Evolutionary conservation across 176 grass and related monocot genomes (phyloP).

Genomic region (Stipa capillata): DNA sequence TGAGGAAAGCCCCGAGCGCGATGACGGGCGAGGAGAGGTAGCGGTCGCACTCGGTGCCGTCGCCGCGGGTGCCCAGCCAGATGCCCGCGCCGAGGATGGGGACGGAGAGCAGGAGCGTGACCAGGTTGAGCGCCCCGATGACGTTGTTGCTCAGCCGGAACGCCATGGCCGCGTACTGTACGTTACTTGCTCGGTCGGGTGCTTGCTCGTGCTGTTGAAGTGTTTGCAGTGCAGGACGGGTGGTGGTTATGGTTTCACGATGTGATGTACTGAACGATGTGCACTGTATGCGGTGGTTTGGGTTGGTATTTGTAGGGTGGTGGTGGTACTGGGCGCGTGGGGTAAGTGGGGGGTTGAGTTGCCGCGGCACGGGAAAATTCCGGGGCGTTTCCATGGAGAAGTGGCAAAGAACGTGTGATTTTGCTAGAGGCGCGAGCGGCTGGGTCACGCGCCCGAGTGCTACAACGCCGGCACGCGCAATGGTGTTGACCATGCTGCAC

Average conservation of each 20-base stretch:
- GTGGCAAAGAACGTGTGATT: background rate
- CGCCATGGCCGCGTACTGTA: conserved; percentile 1
- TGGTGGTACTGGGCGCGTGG: background rate
- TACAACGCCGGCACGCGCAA: background rate
- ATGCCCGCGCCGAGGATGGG: conserved; percentile 28
- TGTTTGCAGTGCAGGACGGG: background rate
- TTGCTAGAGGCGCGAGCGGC: background rate
- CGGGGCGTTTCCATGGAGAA: background rate
- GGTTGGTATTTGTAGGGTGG: background rate
- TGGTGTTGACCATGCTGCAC: background rate
- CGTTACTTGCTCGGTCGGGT: background rate
- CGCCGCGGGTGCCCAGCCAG: conserved; percentile 30
- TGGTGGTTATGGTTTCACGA: background rate
- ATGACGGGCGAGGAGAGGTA: conserved; percentile 38
- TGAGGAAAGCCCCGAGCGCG: conserved; percentile 44
- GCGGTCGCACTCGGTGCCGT: conserved; percentile 59
- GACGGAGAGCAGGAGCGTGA: conserved; percentile 26
- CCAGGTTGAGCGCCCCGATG: conserved; percentile 32
- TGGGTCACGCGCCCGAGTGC: background rate
- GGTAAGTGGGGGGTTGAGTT: background rate
- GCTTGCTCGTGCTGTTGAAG: too few species aligned
- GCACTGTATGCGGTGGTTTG: background rate
- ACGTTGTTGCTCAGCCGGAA: conserved; percentile 77
- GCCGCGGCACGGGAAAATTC: background rate
- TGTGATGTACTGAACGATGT: background rate